Base-by-base conservation (phyloP, 345 rosid genomes). In the Zanthoxylum bungeanum region DNA sequence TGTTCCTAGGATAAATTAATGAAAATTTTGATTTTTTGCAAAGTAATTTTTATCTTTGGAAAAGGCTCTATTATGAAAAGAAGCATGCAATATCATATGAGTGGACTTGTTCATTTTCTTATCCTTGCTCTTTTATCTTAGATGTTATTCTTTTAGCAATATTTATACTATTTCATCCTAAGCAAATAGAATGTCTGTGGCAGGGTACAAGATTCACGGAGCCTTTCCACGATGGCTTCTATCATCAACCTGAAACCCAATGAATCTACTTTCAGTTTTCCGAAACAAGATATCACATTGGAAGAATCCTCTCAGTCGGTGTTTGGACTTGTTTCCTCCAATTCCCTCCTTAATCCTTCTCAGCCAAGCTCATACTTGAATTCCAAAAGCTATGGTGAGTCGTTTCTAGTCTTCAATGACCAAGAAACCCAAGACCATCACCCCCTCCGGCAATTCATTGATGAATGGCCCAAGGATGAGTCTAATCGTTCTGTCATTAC, bases 251-350 rank as follows among this genome's bases (percentile, higher is more conserved):
- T 61, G 66, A 85, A 78, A 70, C 66, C 87, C 42, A 76, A 77
- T 17, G 81, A 78, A 50, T 30, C 87, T 31, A 57, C 52, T 7
- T 28, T 76, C 40, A 31, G 60, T 11, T 66, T 80, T 42, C 76
- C 76, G 1, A 83, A 81, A 68, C 85, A 78, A 24, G 79, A 78
- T 63, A 52, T 53, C 66, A 67, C 76, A 36, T 76, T 72, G 63
- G 66, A 49, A 40, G 76, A 76, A 79, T 8, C 73, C 21, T 60
- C 76, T 40, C 76, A 66, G 58, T 34, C 72, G 4, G 83, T 76
- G 77, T 82, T 86, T 64, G 93, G 93, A 69, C 74, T 75, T 66
- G 83, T 85, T 60, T 77, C 88, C 19, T 85, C 83, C 9, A 83
- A 81, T 66, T 79, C 84, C 1, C 78, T 86, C 11, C 75, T 81